Evolutionary conservation across 768 basidiomycete genomes (phyloP).

Genomic region (Leccinum subgranulosum): DNA sequence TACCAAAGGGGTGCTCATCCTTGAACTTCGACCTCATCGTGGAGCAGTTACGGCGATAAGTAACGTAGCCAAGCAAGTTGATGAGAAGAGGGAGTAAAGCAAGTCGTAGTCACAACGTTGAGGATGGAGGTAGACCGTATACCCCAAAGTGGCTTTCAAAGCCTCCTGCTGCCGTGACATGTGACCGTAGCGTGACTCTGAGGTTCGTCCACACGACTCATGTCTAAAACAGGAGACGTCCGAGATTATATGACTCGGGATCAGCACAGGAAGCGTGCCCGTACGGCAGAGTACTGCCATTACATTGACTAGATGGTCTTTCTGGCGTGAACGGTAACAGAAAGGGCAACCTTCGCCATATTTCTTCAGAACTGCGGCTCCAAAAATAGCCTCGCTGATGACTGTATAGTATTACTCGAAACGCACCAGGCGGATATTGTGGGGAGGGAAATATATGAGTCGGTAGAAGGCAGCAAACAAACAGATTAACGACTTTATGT

Average conservation of each 20-base stretch:
- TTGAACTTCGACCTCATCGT: constrained; percentile 94
- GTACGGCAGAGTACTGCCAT: constrained; percentile 5
- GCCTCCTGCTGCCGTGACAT: constrained; percentile 33
- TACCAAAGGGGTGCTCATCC: constrained; percentile 99
- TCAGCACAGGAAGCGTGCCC: not conserved
- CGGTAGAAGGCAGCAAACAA: no score
- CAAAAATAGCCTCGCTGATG: not conserved
- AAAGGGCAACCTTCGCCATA: not conserved
- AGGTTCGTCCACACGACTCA: constrained; percentile 11
- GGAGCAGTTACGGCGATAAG: constrained; percentile 2
- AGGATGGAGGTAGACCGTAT: constrained; percentile 19
- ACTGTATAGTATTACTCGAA: not conserved
- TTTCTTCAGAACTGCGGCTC: not conserved
- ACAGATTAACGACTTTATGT: not conserved
- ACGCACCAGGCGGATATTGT: not conserved
- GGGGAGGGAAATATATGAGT: not conserved
- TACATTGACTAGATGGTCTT: not conserved
- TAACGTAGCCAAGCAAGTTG: constrained; percentile 4
- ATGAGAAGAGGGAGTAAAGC: constrained; percentile 7
- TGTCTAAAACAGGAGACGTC: constrained; percentile 12
- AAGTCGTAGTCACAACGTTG: constrained; percentile 26
- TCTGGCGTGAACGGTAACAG: not conserved
- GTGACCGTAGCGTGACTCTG: constrained; percentile 31
- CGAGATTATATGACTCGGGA: not conserved
- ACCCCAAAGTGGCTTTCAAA: constrained; percentile 26